Conservation (phyloP, 768 basidiomycete genomes). For the Trametes cingulata region DNA sequence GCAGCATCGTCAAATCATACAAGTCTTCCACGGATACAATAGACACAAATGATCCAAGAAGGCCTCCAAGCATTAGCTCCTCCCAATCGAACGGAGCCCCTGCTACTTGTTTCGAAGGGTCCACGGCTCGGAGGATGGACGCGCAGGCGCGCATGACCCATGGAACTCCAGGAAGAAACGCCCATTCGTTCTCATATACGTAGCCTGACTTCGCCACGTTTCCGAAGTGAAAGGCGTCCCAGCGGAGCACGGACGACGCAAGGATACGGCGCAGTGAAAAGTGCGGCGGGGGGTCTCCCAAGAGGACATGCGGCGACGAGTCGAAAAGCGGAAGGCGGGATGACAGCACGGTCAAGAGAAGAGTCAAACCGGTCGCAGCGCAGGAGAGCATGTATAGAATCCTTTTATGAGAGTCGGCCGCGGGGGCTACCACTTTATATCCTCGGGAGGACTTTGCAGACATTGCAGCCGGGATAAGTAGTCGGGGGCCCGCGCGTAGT, state of each 20-base stretch:
- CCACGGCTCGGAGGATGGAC: not conserved
- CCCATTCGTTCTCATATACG: conserved; percentile 79
- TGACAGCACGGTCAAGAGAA: conserved; percentile 11
- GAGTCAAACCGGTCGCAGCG: conserved; percentile 1
- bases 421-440: not conserved
- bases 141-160: conserved; percentile 44
- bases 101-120: not conserved
- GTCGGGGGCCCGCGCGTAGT: too few species aligned
- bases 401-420: not conserved
- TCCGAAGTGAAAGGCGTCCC: conserved; percentile 87
- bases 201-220: conserved; percentile 63
- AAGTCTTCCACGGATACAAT: conserved; percentile 42
- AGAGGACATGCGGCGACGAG: conserved; percentile 25
- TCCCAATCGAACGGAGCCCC: not conserved
- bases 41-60: conserved; percentile 37
- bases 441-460: too few species aligned
- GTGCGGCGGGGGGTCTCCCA: not conserved
- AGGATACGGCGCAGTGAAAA: conserved; percentile 10
- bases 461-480: too few species aligned
- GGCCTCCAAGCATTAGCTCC: conserved; percentile 36
- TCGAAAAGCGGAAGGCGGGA: conserved; percentile 30
- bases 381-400: not conserved
- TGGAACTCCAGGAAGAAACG: conserved; percentile 78
- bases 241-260: conserved; percentile 55
- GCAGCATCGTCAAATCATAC: conserved; percentile 58